Conservation (phyloP, 371 early-diverging fungal species). For the Haplosporangium sp. region DNA sequence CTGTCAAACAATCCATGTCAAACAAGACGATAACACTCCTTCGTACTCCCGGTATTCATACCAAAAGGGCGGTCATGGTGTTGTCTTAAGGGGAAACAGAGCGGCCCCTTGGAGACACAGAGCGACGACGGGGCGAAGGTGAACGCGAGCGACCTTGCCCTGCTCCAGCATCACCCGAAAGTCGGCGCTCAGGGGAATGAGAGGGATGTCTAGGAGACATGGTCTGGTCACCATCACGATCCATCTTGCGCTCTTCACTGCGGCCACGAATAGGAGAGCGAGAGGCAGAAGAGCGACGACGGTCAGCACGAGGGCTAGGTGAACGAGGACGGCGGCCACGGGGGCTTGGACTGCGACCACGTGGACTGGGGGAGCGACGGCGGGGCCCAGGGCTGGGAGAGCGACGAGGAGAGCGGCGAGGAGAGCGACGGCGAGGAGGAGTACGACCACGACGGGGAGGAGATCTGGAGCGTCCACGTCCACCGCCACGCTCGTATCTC, state of each 20-base stretch:
- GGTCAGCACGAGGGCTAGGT: constrained; percentile 32
- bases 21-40: too few species aligned
- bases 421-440: constrained; percentile 35
- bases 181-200: constrained; percentile 15
- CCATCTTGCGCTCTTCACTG: constrained; percentile 7
- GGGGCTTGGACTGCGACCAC: constrained; percentile 45
- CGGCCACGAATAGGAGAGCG: constrained; percentile 24
- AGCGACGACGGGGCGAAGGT: constrained; percentile 24
- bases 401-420: constrained; percentile 33
- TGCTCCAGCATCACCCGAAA: constrained; percentile 7
- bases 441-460: constrained; percentile 33
- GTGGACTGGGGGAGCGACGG: constrained; percentile 44
- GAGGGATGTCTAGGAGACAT: constrained; percentile 23
- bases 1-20: too few species aligned
- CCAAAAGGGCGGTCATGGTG: background rate
- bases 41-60: too few species aligned
- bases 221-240: constrained; percentile 8
- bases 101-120: constrained; percentile 30
- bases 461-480: constrained; percentile 17
- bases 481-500: constrained; percentile 64
- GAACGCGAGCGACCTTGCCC: constrained; percentile 24
- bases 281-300: constrained; percentile 42
- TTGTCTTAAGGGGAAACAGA: constrained; percentile 23
- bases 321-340: constrained; percentile 30
- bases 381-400: constrained; percentile 41